phyloP scores from a whole-genome alignment of 208 protist genomes.

The Leishmania gerbilli region DNA sequence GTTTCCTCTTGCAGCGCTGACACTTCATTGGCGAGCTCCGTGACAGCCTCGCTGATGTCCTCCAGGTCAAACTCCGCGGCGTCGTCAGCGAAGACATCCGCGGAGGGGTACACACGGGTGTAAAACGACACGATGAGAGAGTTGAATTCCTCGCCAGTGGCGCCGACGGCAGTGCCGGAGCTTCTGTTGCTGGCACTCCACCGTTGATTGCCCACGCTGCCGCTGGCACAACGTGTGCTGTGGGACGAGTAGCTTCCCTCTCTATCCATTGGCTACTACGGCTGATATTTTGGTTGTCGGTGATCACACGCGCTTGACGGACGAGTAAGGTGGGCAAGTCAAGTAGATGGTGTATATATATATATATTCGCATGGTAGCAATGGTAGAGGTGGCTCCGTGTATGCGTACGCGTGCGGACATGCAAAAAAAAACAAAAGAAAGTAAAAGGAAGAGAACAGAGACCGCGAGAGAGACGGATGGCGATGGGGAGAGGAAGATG shows the following conservation, averaged over 20 bases:
- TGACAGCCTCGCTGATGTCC: slow-evolving; percentile 52
- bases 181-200: neutral
- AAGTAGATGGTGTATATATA: slow-evolving; percentile 3
- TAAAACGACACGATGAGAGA: slow-evolving; percentile 72
- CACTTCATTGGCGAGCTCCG: slow-evolving; percentile 73
- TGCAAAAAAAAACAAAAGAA: neutral
- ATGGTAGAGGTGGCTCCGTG: neutral
- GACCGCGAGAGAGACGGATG: neutral
- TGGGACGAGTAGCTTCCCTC: neutral
- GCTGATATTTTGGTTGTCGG: too few relatives aligned
- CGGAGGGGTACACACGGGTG: slow-evolving; percentile 52
- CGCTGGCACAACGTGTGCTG: slow-evolving; percentile 2
- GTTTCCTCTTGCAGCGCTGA: slow-evolving; percentile 68
- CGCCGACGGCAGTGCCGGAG: slow-evolving; percentile 1
- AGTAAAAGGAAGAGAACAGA: neutral
- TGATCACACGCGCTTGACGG: neutral
- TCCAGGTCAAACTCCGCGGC: slow-evolving; percentile 31
- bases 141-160: slow-evolving; percentile 32
- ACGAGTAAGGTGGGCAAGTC: neutral
- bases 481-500: neutral
- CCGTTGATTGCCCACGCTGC: neutral
- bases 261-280: slow-evolving; percentile 14
- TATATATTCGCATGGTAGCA: neutral
- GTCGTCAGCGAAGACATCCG: slow-evolving; percentile 43
- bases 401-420: neutral